These are phyloP conservation scores for Exophiala oligosperma DNA, from an alignment of 2,329 filamentous ascomycete species.

Conservation along the genomic window DNA sequence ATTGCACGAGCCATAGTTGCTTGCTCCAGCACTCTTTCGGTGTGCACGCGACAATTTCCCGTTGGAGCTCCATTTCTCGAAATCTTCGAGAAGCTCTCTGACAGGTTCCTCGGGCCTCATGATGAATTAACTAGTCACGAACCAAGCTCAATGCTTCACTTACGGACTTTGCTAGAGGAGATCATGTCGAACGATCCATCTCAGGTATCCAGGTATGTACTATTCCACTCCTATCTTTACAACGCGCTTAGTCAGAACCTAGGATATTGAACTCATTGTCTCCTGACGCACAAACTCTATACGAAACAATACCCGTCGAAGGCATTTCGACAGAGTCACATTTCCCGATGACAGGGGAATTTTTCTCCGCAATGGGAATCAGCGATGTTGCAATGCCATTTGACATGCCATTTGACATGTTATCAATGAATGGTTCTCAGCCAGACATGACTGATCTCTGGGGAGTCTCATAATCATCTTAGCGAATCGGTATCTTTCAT, in stretches of 20 bases:
- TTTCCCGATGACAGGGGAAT: conserved; percentile 17
- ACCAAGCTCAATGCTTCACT: conserved; percentile 1
- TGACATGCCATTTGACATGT: conserved; percentile 25
- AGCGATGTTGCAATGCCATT: conserved; percentile 21
- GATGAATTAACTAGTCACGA: conserved; percentile 6
- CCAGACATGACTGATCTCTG: conserved; percentile 20
- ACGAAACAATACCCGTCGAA: not conserved
- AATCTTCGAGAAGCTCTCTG: conserved; percentile 24
- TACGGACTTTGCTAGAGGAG: conserved; percentile 17
- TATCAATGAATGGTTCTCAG: conserved; percentile 19
- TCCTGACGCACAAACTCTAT: not conserved
- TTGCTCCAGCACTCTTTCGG: conserved; percentile 23
- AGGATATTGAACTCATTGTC: conserved; percentile 1
- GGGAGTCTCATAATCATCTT: conserved; percentile 5
- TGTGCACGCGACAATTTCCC: conserved; percentile 22
- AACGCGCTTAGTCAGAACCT: not conserved
- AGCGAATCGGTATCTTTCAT: too few species aligned
- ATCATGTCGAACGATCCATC: conserved; percentile 28
- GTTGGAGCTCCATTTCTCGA: conserved; percentile 22
- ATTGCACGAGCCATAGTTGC: conserved; percentile 25
- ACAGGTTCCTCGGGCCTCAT: conserved; percentile 14
- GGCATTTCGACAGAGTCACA: not conserved
- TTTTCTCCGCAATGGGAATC: conserved; percentile 22
- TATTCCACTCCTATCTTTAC: not conserved
- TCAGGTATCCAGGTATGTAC: conserved; percentile 18